phyloP scores from a whole-genome alignment of 352 stramenopile species.

The Phytophthora chlamydospora region DNA sequence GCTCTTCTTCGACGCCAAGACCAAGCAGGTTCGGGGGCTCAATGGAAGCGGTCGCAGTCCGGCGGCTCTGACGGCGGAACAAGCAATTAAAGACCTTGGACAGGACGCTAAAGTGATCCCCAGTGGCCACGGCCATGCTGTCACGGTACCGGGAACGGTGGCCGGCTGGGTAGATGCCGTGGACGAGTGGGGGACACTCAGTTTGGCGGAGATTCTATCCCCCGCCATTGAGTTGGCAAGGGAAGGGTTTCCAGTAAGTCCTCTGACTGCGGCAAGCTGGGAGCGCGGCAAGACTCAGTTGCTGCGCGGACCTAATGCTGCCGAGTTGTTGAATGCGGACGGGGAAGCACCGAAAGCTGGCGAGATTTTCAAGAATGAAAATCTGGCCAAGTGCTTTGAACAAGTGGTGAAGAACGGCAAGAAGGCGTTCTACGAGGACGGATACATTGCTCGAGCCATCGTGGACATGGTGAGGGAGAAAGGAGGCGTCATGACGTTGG shows the following conservation, averaged over 20 bases:
- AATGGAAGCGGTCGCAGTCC: constrained; percentile 94
- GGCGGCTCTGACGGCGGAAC: constrained; percentile 79
- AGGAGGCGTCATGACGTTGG: constrained; percentile 73
- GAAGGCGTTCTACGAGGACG: constrained; percentile 83
- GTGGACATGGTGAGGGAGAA: constrained; percentile 75
- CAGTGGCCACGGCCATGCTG: constrained; percentile 63
- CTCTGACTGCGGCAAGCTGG: constrained; percentile 91
- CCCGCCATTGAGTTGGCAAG: constrained; percentile 91
- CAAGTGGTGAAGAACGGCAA: constrained; percentile 89
- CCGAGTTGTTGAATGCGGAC: constrained; percentile 58
- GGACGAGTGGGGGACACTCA: constrained; percentile 82
- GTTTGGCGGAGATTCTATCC: constrained; percentile 86
- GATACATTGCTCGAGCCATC: constrained; percentile 87
- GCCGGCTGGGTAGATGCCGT: constrained; percentile 93
- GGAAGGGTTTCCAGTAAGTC: constrained; percentile 93
- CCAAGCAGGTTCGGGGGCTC: constrained; percentile 83
- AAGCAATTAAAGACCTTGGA: constrained; percentile 53
- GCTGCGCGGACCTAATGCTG: constrained; percentile 55
- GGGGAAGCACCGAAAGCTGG: constrained; percentile 61
- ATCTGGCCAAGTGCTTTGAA: constrained; percentile 85
- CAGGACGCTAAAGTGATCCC: constrained; percentile 43
- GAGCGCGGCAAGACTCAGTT: constrained; percentile 67
- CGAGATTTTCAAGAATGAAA: constrained; percentile 90
- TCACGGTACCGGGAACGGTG: constrained; percentile 93
- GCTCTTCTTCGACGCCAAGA: constrained; percentile 93